Evolutionary conservation across 768 basidiomycete genomes (phyloP), one percentile per base, ranked within the genome.

Genomic region (Stropharia rugosoannulata): DNA sequence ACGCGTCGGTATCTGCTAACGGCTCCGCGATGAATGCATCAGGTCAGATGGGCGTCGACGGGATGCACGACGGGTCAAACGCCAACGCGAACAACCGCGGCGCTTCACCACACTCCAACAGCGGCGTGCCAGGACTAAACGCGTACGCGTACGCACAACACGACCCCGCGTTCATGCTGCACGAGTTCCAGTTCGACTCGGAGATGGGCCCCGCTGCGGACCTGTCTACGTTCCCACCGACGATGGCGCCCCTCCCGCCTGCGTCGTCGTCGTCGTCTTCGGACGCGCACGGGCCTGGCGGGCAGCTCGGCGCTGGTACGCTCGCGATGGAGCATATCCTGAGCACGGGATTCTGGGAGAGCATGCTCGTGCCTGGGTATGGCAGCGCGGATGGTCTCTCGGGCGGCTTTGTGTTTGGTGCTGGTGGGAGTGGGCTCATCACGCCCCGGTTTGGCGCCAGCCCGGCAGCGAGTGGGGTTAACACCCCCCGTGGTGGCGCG

Each of bases 121-220:
- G 19, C 27, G 10, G 32, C 11, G 36, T 13, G 42, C 63, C 66
- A 42, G 56, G 54, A 22, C 59, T 62, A 2, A 58, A 59, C 38
- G 54, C 41, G 18, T 19, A 49, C 44, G 60, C 38, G 25, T 69
- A 66, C 59, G 59, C 59, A 45, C 39, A 32, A 4, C 29, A 60
- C 41, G 71, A 72, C 36, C 50, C 64, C 8, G 60, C 66, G 15
- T 70, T 69, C 52, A 53, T 64, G 49, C 62, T 85, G 56, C 73
- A 77, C 58, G 83, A 84, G 63, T 90, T 86, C 70, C 83, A 87
- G 56, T 87, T 89, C 63, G 84, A 84, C 50, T 77, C 89, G 51
- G 91, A 93, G 75, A 92, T 92, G 88, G 91, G 90, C 0, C 90
- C 89, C 4, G 89, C 86, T 13, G 83, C 80, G 58, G 90, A 93